Percentiles rank a stretch among this genome's conserved stretches.
phyloP scores from a whole-genome alignment of 257 asterid genomes.

The Dorcoceras hygrometricum region DNA sequence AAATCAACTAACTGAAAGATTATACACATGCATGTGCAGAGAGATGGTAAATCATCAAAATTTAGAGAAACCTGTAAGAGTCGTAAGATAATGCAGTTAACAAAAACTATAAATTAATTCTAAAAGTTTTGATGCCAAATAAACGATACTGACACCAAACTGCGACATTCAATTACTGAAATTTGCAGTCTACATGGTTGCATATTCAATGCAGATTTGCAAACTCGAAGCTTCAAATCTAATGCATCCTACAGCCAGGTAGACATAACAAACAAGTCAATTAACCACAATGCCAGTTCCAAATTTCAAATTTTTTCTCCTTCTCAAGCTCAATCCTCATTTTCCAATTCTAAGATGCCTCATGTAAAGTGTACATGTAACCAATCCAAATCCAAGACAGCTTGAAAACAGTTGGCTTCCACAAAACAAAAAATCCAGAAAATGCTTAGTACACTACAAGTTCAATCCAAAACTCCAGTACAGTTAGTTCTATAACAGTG shows the following conservation, averaged over 20 bases:
- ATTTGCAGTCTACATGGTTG: background rate
- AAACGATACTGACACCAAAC: background rate
- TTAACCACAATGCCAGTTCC: slow-evolving; percentile 3
- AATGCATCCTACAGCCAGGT: slow-evolving; percentile 2
- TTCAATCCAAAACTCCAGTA: slow-evolving; percentile 1
- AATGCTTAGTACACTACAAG: background rate
- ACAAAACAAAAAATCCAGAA: background rate
- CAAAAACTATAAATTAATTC: background rate
- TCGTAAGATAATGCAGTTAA: background rate
- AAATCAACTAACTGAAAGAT: background rate
- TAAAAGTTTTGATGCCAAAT: background rate
- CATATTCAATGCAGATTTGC: slow-evolving; percentile 11
- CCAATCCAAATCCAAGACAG: background rate
- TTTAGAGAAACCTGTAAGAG: background rate
- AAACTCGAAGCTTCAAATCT: slow-evolving; percentile 1
- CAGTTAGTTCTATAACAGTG: too few species aligned
- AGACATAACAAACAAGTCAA: background rate
- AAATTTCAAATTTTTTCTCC: background rate
- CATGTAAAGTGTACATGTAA: background rate
- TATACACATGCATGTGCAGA: background rate
- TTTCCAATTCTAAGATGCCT: background rate
- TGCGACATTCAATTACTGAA: background rate
- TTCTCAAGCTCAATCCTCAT: background rate
- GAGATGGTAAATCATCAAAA: background rate
- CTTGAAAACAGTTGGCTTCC: background rate